Conservation (phyloP, 2,329 filamentous ascomycete species). For the Peltaster fructicola region DNA sequence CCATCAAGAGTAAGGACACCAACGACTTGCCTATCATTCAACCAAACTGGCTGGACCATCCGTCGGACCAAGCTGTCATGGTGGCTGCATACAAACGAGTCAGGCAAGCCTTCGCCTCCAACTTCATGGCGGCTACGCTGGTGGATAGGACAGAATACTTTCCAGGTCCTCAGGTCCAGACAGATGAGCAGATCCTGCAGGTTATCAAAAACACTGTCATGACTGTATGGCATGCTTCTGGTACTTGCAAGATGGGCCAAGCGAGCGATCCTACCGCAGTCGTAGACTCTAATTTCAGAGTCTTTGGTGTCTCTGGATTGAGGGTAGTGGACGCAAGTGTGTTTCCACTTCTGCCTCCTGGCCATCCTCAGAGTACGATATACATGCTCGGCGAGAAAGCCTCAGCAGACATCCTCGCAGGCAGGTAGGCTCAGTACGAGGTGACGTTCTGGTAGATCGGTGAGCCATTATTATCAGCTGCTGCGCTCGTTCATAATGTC, state of each 20-base stretch:
- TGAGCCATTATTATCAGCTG: no score
- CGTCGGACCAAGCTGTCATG: constrained; percentile 16
- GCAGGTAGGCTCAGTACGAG: no score
- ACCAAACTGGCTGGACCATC: constrained; percentile 20
- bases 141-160: constrained; percentile 14
- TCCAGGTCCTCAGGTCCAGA: constrained; percentile 10
- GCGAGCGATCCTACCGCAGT: constrained; percentile 8
- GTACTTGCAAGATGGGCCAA: constrained; percentile 9
- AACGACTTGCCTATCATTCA: constrained; percentile 16
- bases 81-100: constrained; percentile 17
- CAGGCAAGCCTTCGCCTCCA: constrained; percentile 13
- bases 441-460: no score
- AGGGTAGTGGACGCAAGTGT: constrained; percentile 11
- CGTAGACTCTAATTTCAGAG: constrained; percentile 8
- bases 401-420: no score
- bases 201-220: constrained; percentile 1
- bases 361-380: constrained; percentile 11
- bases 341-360: constrained; percentile 10
- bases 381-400: constrained; percentile 4
- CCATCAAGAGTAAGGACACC: constrained; percentile 14
- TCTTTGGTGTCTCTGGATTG: constrained; percentile 9
- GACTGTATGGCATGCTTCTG: constrained; percentile 6
- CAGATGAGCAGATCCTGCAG: constrained; percentile 5
- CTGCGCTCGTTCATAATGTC: not conserved
- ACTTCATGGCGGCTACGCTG: constrained; percentile 11